phyloP scores from a whole-genome alignment of 192 early-diverging fungal species.

The Podila minutissima region DNA sequence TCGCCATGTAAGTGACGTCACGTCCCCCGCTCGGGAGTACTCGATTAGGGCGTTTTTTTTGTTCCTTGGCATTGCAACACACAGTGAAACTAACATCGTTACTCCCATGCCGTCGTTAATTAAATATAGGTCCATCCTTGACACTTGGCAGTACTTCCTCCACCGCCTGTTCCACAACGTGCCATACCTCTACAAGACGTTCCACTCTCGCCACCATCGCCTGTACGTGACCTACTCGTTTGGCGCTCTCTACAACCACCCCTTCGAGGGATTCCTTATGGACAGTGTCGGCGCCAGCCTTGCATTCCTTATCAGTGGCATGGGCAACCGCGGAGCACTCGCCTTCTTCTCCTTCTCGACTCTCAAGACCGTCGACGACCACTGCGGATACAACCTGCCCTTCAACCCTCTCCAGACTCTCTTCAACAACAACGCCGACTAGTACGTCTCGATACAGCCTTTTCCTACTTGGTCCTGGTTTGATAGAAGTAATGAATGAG shows the following conservation, averaged over 20 bases:
- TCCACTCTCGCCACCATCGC: conserved; percentile 82
- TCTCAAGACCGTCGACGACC: conserved; percentile 88
- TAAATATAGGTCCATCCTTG: conserved; percentile 55
- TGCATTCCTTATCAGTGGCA: conserved; percentile 69
- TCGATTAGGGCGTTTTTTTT: too few species aligned
- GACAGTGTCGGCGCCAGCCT: conserved; percentile 75
- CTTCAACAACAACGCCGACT: conserved; percentile 77
- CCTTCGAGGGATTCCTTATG: conserved; percentile 79
- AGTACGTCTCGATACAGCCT: conserved; percentile 68
- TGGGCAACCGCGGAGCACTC: conserved; percentile 74
- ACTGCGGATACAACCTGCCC: conserved; percentile 82
- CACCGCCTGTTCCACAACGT: conserved; percentile 79
- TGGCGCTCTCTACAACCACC: conserved; percentile 89
- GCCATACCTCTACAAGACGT: conserved; percentile 74
- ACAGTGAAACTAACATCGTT: too few species aligned
- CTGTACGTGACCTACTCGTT: conserved; percentile 82
- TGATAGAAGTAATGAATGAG: background rate
- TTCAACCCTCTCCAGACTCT: conserved; percentile 76
- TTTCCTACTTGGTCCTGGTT: background rate
- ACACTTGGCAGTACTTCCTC: conserved; percentile 75
- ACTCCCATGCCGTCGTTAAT: too few species aligned
- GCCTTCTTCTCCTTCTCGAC: conserved; percentile 80
- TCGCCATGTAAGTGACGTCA: conserved; percentile 51
- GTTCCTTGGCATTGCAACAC: too few species aligned
- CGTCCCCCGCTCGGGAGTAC: too few species aligned